Conservation (phyloP, 306 rosid genomes). For the Acacia crassicarpa region DNA sequence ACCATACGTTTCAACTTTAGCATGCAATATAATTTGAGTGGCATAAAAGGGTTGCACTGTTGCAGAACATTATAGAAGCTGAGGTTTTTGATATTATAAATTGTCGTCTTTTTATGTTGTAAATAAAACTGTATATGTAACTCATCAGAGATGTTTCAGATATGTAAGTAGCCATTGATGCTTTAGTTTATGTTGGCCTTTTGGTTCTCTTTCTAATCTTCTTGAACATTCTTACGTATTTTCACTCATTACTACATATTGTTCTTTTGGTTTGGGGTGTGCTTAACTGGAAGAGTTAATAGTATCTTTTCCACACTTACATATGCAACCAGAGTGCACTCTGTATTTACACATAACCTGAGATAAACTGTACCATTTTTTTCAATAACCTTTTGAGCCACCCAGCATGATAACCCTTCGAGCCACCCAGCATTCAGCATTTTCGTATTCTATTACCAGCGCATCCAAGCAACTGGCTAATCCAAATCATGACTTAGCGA, state of each 20-base stretch:
- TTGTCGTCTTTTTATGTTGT: conserved; percentile 10
- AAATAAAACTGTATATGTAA: neutral
- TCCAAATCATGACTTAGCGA: too few species aligned
- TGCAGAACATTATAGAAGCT: conserved; percentile 14
- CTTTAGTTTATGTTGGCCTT: neutral
- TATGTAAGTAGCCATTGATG: neutral
- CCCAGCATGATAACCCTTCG: too few species aligned
- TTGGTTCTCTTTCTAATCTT: neutral
- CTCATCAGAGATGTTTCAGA: neutral
- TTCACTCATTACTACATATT: neutral
- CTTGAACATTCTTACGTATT: neutral
- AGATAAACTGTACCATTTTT: neutral
- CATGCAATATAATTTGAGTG: conserved; percentile 8
- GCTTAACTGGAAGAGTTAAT: neutral
- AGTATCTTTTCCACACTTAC: neutral
- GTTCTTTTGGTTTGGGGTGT: neutral
- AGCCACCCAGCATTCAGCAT: too few species aligned
- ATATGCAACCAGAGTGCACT: neutral
- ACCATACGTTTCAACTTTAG: conserved; percentile 5
- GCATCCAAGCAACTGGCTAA: too few species aligned
- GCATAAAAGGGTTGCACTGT: conserved; percentile 17
- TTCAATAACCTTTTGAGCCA: too few species aligned
- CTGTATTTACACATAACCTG: too few species aligned
- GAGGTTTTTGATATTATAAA: neutral
- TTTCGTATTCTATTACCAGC: too few species aligned